These are phyloP conservation scores for Curvularia verruculosa DNA, from an alignment of 2,329 filamentous ascomycete species.

Conservation along the genomic window DNA sequence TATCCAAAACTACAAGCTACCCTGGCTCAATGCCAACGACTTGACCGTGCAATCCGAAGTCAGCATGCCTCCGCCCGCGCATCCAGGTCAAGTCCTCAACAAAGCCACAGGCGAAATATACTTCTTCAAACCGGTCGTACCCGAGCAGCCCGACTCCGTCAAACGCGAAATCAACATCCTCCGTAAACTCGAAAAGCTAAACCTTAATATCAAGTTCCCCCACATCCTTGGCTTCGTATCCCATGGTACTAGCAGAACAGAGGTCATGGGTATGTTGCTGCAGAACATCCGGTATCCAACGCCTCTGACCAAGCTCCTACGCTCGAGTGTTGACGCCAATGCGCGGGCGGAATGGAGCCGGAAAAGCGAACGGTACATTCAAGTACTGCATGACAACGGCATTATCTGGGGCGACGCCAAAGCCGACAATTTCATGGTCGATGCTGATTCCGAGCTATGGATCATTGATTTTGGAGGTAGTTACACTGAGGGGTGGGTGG, in stretches of 20 bases:
- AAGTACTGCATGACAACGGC: slow-evolving; percentile 17
- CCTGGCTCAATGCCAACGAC: slow-evolving; percentile 23
- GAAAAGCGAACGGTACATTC: slow-evolving; percentile 19
- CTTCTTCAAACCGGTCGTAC: slow-evolving; percentile 28
- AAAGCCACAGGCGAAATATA: slow-evolving; percentile 7
- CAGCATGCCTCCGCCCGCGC: slow-evolving; percentile 24
- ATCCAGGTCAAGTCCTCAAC: slow-evolving; percentile 22
- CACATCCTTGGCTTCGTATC: slow-evolving; percentile 19
- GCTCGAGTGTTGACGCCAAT: slow-evolving; percentile 11
- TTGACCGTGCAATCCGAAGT: slow-evolving; percentile 26
- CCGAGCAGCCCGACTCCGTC: slow-evolving; percentile 16
- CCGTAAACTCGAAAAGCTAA: slow-evolving; percentile 14
- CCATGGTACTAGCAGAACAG: slow-evolving; percentile 15
- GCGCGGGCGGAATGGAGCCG: slow-evolving; percentile 20
- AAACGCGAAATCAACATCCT: slow-evolving; percentile 28
- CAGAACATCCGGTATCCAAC: slow-evolving; percentile 17
- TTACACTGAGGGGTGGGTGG: slow-evolving; percentile 51
- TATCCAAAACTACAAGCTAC: slow-evolving; percentile 24
- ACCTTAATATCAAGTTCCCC: slow-evolving; percentile 21
- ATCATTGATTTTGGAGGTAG: slow-evolving; percentile 52
- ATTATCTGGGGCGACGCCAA: slow-evolving; percentile 40
- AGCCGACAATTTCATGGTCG: slow-evolving; percentile 49
- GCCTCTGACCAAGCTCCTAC: slow-evolving; percentile 23
- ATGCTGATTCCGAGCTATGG: slow-evolving; percentile 46
- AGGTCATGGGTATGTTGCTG: slow-evolving; percentile 23